phyloP scores from a whole-genome alignment of 2,329 filamentous ascomycete genomes.

The Cladosporium sp. region DNA sequence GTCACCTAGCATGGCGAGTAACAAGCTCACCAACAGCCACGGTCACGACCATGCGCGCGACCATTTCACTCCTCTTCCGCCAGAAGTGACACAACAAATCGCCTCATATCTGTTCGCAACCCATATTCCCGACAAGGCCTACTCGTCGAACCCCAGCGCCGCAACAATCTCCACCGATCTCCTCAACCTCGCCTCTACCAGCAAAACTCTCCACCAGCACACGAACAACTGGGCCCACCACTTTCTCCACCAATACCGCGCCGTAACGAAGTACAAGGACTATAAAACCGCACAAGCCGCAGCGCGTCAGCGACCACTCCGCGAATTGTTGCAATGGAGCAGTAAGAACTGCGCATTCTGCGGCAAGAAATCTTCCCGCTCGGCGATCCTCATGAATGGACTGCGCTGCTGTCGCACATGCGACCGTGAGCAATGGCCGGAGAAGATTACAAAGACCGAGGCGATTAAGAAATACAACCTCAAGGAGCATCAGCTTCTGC shows the following conservation, averaged over 20 bases:
- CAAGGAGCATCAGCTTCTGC: slow-evolving; percentile 31
- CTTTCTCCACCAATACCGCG: slow-evolving; percentile 30
- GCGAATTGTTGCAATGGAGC: slow-evolving; percentile 31
- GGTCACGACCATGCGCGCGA: slow-evolving; percentile 22
- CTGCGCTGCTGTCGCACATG: slow-evolving; percentile 35
- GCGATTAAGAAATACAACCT: slow-evolving; percentile 31
- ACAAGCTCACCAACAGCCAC: not conserved
- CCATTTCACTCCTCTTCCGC: slow-evolving; percentile 30
- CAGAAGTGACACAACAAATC: slow-evolving; percentile 35
- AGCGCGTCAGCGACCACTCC: slow-evolving; percentile 18
- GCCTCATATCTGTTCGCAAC: slow-evolving; percentile 33
- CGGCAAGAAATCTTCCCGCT: slow-evolving; percentile 31
- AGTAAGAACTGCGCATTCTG: slow-evolving; percentile 36
- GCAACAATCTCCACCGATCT: slow-evolving; percentile 19
- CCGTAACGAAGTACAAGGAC: slow-evolving; percentile 30
- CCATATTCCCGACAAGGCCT: slow-evolving; percentile 30
- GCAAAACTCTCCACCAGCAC: slow-evolving; percentile 28
- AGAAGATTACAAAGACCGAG: slow-evolving; percentile 37
- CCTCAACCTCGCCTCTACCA: slow-evolving; percentile 30
- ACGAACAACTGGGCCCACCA: slow-evolving; percentile 34
- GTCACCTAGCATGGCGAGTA: not conserved
- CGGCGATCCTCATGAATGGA: slow-evolving; percentile 35
- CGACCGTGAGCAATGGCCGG: slow-evolving; percentile 34
- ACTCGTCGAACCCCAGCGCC: not conserved
- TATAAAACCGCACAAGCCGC: slow-evolving; percentile 20